Evolutionary conservation across 768 basidiomycete species (phyloP).

Genomic region (Trametes gibbosa): DNA sequence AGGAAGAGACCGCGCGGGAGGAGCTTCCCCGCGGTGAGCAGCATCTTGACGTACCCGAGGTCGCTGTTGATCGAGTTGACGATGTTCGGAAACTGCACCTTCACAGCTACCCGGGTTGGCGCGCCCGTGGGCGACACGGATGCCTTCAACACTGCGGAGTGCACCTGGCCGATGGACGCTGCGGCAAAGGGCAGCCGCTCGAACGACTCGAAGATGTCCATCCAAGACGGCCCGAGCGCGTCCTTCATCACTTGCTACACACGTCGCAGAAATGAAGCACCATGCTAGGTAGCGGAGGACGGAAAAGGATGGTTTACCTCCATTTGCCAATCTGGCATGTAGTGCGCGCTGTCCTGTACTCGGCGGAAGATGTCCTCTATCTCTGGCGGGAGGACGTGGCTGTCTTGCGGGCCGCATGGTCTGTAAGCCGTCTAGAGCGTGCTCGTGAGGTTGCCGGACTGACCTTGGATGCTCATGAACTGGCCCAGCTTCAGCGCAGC

Average conservation of each 20-base stretch:
- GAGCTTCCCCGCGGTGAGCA: conserved; percentile 76
- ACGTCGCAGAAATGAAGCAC: background rate
- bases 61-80: conserved; percentile 84
- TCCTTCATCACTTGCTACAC: conserved; percentile 62
- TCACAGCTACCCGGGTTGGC: conserved; percentile 67
- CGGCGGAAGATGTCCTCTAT: conserved; percentile 84
- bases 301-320: conserved; percentile 51
- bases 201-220: conserved; percentile 66
- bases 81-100: conserved; percentile 96
- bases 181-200: conserved; percentile 89
- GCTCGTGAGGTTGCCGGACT: background rate
- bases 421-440: background rate
- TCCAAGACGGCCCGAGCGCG: conserved; percentile 80
- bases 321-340: conserved; percentile 99
- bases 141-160: conserved; percentile 62
- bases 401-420: conserved; percentile 51
- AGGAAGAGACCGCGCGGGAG: conserved; percentile 89
- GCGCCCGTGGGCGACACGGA: conserved; percentile 50
- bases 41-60: conserved; percentile 76
- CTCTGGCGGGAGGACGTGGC: conserved; percentile 82
- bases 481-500: conserved; percentile 96
- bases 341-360: conserved; percentile 94
- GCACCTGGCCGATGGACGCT: conserved; percentile 97
- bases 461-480: conserved; percentile 95
- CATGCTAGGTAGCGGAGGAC: background rate